Base-by-base conservation (phyloP, 2,329 filamentous ascomycete species). In the Trichoderma atroviride region DNA sequence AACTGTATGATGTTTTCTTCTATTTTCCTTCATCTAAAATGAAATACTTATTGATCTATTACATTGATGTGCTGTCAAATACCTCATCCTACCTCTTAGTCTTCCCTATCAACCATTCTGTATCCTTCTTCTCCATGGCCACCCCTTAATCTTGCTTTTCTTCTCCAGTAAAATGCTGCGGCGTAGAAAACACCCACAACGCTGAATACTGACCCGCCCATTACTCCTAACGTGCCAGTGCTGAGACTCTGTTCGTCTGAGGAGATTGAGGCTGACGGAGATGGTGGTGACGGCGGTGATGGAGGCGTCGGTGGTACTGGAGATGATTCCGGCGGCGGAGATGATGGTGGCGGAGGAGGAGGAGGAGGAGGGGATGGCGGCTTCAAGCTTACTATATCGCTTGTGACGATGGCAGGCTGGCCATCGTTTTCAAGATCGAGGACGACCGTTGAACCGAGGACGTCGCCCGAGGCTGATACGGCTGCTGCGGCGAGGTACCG, bases 401-500 rank as follows among this genome's bases (percentile, higher is more conserved):
- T 65, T 31, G 52, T 55, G 22, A 65, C 62, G 3, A 52, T 65
- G 16, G 31, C 50, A 14, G 62, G 62, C 16, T 65, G 55, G 2
- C 62, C 62, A 1, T 27, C 62, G n/a, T 56, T 40, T 33, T 43
- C 22, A 35, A 65, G 62, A 24, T 65, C 62, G 13, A 65, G 40
- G 22, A 65, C 62, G 3, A 65, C 16, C 1, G 62, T 56, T 19
- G 62, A 65, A 24, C 50, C 50, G 16, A 65, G 52, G 16, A 65
- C 62, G 6, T 65, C 52, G 19, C 62, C 50, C 4, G 62, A 65
- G 6, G 62, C 29, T 7, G 62, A 65, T n/a, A 65, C 35, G 4
- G 62, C 62, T 11, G 62, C 62, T 22, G 62, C 62, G 16, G 22
- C 62, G 52, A 65, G 33, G 19, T 65, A 65, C 19, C 62, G 62